phyloP scores from a whole-genome alignment of 2,329 filamentous ascomycete genomes.

The Pseudogymnoascus pannorum region DNA sequence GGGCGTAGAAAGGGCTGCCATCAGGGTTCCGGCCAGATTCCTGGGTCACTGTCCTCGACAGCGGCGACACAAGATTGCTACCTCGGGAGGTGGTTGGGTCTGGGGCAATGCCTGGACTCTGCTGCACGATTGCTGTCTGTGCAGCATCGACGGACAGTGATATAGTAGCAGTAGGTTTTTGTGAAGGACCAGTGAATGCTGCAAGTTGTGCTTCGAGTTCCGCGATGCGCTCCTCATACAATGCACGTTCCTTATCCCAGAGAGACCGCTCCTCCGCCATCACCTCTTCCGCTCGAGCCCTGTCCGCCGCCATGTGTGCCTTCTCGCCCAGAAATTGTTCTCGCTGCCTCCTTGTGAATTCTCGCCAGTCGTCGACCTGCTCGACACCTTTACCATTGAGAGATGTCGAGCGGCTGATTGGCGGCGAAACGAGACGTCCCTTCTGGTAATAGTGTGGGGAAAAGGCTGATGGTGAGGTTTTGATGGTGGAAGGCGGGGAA shows the following conservation, averaged over 20 bases:
- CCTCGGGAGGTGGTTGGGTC: not conserved
- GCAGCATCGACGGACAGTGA: not conserved
- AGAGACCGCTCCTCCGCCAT: conserved; percentile 28
- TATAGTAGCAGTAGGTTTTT: not conserved
- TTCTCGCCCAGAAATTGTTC: conserved; percentile 26
- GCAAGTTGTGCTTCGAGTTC: conserved; percentile 22
- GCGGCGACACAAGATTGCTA: not conserved
- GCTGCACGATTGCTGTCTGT: not conserved
- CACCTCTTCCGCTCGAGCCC: conserved; percentile 25
- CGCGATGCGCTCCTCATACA: conserved; percentile 22
- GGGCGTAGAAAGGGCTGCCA: conserved; percentile 29
- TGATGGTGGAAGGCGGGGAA: conserved; percentile 6
- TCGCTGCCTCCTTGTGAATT: conserved; percentile 25
- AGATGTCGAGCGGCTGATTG: conserved; percentile 3
- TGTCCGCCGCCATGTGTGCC: conserved; percentile 27
- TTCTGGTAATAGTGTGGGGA: conserved; percentile 8
- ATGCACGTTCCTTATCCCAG: conserved; percentile 27
- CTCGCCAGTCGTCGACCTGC: conserved; percentile 26
- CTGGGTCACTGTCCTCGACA: conserved; percentile 21
- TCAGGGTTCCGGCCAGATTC: conserved; percentile 29
- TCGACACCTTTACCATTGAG: conserved; percentile 8
- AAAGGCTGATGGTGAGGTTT: not conserved
- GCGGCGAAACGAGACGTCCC: not conserved
- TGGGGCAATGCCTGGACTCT: not conserved
- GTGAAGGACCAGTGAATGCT: conserved; percentile 7